Base-by-base conservation (phyloP, 352 stramenopile species). In the Poterioochromonas sp. region DNA sequence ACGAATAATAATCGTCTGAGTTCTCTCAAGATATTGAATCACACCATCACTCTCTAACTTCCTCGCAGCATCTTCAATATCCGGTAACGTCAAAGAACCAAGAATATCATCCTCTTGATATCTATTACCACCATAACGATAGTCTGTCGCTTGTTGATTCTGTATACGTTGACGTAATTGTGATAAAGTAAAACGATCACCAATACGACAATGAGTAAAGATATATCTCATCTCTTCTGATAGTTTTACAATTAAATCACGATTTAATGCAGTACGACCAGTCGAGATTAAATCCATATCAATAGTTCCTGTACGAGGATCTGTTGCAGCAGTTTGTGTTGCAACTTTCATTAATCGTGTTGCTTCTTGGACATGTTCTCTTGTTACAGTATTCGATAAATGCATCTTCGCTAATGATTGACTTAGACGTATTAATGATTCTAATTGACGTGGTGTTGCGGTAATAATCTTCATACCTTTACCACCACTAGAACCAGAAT, bases 261-360 rank as follows among this genome's bases (percentile, higher is more conserved):
- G 89, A 81, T 97, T 93, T 8, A 90, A 84, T 47, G 88, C 90
- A 74, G 88, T 93, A 79, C 93, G 87, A 32, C 93, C 94, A 2
- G 93, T 98, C 69, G 94, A 94, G 83, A 99, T 97, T 91, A 98
- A 97, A 83, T 98, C 95, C 95, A 99, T 99, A 84, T 99, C 95
- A 82, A 99, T 99, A n/a, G 91, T 93, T 44, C 96, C 96, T 0
- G 96, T 99, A 54, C 92, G 85, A 41, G 95, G 94, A 82, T 99
- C 96, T 80, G 97, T 98, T 18, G 96, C 95, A 8, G 96, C 92
- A 49, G 86, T 90, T 83, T 98, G 94, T 15, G 95, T 99, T 5
- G 95, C 95, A 62, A 97, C 91, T 49, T 86, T 96, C 92, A 99
- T 98, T 15, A 99, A 88, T 26, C 95, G 87, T 18, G 97, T 85